Base-by-base conservation (phyloP, 2,329 filamentous ascomycete species). In the Monilinia fructigena region DNA sequence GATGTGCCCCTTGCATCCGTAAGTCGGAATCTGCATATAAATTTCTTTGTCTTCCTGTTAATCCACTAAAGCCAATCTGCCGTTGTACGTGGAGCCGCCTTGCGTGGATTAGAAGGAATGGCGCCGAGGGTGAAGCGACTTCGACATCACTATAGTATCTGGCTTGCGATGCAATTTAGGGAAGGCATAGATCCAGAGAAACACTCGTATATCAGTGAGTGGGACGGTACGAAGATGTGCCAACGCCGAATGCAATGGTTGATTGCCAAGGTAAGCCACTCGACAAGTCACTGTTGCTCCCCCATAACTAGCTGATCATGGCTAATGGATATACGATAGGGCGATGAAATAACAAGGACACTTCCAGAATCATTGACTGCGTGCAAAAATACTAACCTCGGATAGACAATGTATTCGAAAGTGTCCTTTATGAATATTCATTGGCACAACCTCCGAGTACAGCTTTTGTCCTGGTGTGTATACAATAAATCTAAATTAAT, bases 1-100 rank as follows among this genome's bases (percentile, higher is more conserved):
- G 48, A 52, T 73, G 26, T 53, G 72, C 4, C 71, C 70, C 1
- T 52, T 65, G 6, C n/a, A 72, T 31, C 69, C 70, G 70, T 67
- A 63, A 68, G 69, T 52, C 67, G 63, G 54, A 55, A 68, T 67
- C 47, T 31, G 5, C 31, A 23, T 16, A 31, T 48, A 1, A 16
- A 11, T 26, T 55, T 35, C 35, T 55, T 28, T 31, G 40, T 40
- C 8, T 23, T 10, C 20, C 53, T 58, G 38, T 66, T 69, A 35
- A 68, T 62, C 8, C 2, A 45, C 5, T 55, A 7, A 26, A 73
- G 71, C 4, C 71, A 73, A 68, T 53, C 69, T 16, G 71, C 72
- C 11, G 65, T 72, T 35, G 69, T 69, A 2, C 65, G 56, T 55
- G 71, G 70, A 18, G 71, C 71, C 26, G 59, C 60, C 6, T 50